Percentiles rank a stretch among this genome's conserved stretches.
Evolutionary conservation across 805 yeast genomes (phyloP).

Genomic region (Sungouiozyma ichnusensis): DNA sequence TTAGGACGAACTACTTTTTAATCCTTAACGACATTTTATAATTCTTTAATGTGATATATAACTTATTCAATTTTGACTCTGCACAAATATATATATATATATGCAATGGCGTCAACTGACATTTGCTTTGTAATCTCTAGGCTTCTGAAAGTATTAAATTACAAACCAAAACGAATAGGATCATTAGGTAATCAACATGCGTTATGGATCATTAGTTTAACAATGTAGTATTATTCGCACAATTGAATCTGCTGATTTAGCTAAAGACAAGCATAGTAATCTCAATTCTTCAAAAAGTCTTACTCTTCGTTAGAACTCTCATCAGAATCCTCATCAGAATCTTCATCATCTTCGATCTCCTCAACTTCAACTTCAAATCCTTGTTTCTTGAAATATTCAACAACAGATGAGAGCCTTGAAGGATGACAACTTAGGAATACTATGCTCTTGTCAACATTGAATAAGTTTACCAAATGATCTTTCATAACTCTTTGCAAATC

Average conservation of each 20-base stretch:
- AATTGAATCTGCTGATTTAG: too few species aligned
- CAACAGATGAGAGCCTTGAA: conserved; percentile 39
- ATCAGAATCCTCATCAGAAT: conserved; percentile 22
- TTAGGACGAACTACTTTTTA: neutral
- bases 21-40: neutral
- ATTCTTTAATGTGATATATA: neutral
- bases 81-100: too few species aligned
- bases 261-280: too few species aligned
- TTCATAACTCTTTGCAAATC: conserved; percentile 33
- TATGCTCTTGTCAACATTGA: conserved; percentile 43
- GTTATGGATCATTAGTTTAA: too few species aligned
- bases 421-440: conserved; percentile 72
- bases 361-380: conserved; percentile 59
- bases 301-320: conserved; percentile 4
- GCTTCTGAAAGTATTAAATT: too few species aligned
- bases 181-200: too few species aligned
- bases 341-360: conserved; percentile 35
- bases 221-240: too few species aligned
- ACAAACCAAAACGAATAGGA: too few species aligned
- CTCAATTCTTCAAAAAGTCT: too few species aligned
- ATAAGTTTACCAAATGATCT: conserved; percentile 55
- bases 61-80: neutral
- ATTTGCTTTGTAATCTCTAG: too few species aligned
- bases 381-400: conserved; percentile 34
- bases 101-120: too few species aligned